A percentile compares a stretch with the other conserved stretches of the same genome.
These are phyloP conservation scores for Huntiella decipiens DNA, from an alignment of 2,329 filamentous ascomycete species.

Conservation along the genomic window DNA sequence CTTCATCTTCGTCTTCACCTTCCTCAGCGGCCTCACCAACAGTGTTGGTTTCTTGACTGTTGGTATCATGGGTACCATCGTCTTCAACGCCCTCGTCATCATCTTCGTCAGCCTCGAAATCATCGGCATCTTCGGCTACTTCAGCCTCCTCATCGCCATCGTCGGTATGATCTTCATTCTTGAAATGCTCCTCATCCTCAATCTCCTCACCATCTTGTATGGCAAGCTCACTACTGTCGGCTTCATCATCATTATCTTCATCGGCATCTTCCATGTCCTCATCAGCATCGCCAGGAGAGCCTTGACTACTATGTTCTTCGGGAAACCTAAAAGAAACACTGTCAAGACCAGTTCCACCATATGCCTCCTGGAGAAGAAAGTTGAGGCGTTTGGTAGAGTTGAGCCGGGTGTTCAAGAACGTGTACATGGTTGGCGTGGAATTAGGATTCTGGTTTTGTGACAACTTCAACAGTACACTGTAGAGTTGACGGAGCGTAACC, in stretches of 20 bases:
- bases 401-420: conserved; percentile 23
- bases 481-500: conserved; percentile 23
- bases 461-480: conserved; percentile 24
- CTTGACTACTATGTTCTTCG: conserved; percentile 14
- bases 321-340: conserved; percentile 23
- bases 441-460: conserved; percentile 26
- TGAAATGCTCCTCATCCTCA: conserved; percentile 12
- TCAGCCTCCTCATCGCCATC: conserved; percentile 11
- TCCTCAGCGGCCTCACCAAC: conserved; percentile 12
- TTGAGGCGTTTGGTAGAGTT: conserved; percentile 22
- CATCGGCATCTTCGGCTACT: conserved; percentile 10
- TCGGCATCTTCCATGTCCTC: conserved; percentile 12
- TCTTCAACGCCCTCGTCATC: conserved; percentile 4
- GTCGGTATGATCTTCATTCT: conserved; percentile 7
- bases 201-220: background rate
- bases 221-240: conserved; percentile 11
- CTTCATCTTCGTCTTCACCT: background rate
- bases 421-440: conserved; percentile 21
- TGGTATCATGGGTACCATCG: background rate
- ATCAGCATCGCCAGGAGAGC: conserved; percentile 15
- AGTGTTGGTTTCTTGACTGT: conserved; percentile 10
- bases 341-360: conserved; percentile 22
- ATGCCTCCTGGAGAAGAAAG: conserved; percentile 23
- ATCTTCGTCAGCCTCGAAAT: conserved; percentile 11
- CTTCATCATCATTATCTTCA: conserved; percentile 13